Evolutionary conservation across 2,329 filamentous ascomycete genomes (phyloP), one percentile per base, ranked within the genome.

Genomic region (Myriosclerotinia duriaeana): DNA sequence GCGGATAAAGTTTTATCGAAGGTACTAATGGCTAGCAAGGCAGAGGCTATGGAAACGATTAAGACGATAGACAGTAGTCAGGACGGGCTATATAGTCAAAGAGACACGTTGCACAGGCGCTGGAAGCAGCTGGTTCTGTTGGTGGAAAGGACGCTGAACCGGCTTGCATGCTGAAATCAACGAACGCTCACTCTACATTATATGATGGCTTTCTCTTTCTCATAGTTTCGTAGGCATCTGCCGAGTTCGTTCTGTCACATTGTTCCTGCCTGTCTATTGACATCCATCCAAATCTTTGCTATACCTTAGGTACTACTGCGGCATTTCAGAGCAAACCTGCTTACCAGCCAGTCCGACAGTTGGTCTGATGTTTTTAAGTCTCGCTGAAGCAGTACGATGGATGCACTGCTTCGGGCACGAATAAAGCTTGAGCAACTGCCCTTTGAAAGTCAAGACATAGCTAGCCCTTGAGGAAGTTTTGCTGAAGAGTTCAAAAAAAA

Each of bases 1-100:
- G 81, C 81, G 2, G 75, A 83, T 68, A 36, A 67, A 15, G 34
- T 80, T 58, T 70, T 86, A 30, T 63, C 76, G 0, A 72, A 73
- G 30, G 59, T 72, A 4, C 65, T 76, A 36, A 67, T 34, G 30
- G 42, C 44, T 22, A 69, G 64, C 11, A 63, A 59, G n/a, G 56
- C 53, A 8, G 65, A 68, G 26, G 66, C 66, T 8, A 64, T 56
- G 46, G 66, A 69, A 54, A 71, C 26, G 12, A 52, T 71, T 1
- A 62, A 55, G 36, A 53, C 53, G 17, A 44, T 71, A 53, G 40
- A 36, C 6, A 53, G 42, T 38, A 63, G 72, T 12, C 66, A 69
- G 40, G 67, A 68, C 15, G 68, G 66, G 5, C 65, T 70, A 38
- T n/a, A 53, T 20, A 66, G 64, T 48, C 71, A 73, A 59, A 70